These are phyloP conservation scores for Solanum paucissectum DNA, from an alignment of 257 asterid genomes.

Conservation along the genomic window DNA sequence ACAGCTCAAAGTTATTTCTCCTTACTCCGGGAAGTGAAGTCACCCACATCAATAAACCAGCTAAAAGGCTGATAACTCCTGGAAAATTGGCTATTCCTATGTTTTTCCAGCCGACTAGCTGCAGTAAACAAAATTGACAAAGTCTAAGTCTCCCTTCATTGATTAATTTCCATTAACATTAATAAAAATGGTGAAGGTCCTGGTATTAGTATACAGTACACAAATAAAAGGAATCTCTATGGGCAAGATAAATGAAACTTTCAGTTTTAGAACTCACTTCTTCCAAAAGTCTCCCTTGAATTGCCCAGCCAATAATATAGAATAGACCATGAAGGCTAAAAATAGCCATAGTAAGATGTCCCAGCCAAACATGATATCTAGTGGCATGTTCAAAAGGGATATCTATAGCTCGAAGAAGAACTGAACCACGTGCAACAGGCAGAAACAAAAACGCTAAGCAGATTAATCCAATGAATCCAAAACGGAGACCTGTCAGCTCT, in stretches of 20 bases:
- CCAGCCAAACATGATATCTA: conserved; percentile 86
- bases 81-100: conserved; percentile 10
- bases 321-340: conserved; percentile 76
- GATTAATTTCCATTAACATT: neutral
- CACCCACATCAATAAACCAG: conserved; percentile 11
- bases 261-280: conserved; percentile 25
- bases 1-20: conserved; percentile 11
- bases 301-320: conserved; percentile 43
- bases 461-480: conserved; percentile 57
- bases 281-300: conserved; percentile 33
- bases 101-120: conserved; percentile 23
- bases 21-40: conserved; percentile 11
- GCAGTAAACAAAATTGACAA: conserved; percentile 6
- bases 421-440: conserved; percentile 68
- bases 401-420: conserved; percentile 63
- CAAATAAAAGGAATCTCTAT: neutral
- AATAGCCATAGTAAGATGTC: conserved; percentile 75
- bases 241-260: neutral
- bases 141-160: neutral
- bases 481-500: conserved; percentile 53
- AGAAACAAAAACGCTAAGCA: conserved; percentile 64
- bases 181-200: neutral
- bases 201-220: neutral
- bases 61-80: conserved; percentile 9
- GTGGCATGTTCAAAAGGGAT: conserved; percentile 90